A percentile compares a stretch with the other conserved stretches of the same genome.
Evolutionary conservation across 257 asterid genomes (phyloP).

Genomic region (Nemophila menziesii): DNA sequence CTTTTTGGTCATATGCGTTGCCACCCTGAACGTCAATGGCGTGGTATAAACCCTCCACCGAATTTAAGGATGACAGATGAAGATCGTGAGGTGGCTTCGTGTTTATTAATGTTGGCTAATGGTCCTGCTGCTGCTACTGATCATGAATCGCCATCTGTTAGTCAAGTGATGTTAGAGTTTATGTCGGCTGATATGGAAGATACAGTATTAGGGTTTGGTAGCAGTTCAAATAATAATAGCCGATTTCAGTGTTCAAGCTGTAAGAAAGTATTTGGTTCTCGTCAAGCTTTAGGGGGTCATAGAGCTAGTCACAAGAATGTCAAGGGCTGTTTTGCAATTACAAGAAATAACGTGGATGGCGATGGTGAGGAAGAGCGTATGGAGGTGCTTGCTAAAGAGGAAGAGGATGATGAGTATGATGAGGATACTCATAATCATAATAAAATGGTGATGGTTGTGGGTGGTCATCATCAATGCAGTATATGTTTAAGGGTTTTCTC

Average conservation of each 20-base stretch:
- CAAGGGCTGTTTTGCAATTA: conserved; percentile 69
- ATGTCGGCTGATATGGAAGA: conserved; percentile 1
- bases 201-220: not conserved
- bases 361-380: conserved; percentile 17
- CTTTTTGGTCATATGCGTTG: conserved; percentile 99
- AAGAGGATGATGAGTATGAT: conserved; percentile 5
- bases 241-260: conserved; percentile 72
- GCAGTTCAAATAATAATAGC: conserved; percentile 2
- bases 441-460: conserved; percentile 5
- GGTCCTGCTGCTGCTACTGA: conserved; percentile 16
- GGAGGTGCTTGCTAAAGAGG: not conserved
- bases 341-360: conserved; percentile 15
- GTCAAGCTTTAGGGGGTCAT: conserved; percentile 77
- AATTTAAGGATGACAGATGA: conserved; percentile 27
- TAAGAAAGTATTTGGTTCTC: conserved; percentile 73
- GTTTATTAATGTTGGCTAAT: conserved; percentile 46
- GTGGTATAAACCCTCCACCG: conserved; percentile 76
- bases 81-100: conserved; percentile 52
- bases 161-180: conserved; percentile 11
- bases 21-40: conserved; percentile 93
- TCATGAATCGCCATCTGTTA: conserved; percentile 12
- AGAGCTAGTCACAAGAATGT: conserved; percentile 86
- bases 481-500: conserved; percentile 64
- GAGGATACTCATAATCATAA: conserved; percentile 2
- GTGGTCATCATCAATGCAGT: conserved; percentile 38